Conservation (phyloP, 1,284 basidiomycete species). For the Rhodotorula sp. region DNA sequence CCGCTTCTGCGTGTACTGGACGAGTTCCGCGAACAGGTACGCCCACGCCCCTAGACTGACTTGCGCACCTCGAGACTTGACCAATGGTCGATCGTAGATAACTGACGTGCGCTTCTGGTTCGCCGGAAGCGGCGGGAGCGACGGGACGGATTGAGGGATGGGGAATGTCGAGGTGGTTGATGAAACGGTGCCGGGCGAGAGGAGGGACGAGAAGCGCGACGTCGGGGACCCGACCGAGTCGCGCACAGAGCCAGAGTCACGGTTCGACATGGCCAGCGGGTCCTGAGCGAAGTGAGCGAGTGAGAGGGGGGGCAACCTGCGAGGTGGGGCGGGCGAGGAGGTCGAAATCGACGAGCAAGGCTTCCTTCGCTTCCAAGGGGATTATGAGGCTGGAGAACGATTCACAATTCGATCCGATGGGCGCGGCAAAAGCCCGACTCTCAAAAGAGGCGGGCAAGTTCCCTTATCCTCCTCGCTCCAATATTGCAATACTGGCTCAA, state of each 20-base stretch:
- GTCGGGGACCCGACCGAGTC: slow-evolving; percentile 19
- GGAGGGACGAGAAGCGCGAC: slow-evolving; percentile 32
- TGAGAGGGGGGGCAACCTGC: neutral
- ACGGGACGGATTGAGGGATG: neutral
- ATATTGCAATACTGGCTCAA: no score
- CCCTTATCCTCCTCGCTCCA: no score
- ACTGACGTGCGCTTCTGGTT: slow-evolving; percentile 10
- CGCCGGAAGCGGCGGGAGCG: slow-evolving; percentile 1
- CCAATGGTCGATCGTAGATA: slow-evolving; percentile 80
- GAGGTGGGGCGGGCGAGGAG: neutral
- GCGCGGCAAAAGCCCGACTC: no score
- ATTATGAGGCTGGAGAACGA: no score
- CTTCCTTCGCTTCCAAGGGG: neutral
- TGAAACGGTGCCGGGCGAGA: slow-evolving; percentile 8
- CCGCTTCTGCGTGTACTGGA: slow-evolving; percentile 91
- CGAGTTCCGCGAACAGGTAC: slow-evolving; percentile 85
- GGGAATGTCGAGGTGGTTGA: slow-evolving; percentile 18
- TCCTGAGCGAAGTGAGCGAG: neutral
- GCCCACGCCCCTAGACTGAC: slow-evolving; percentile 77
- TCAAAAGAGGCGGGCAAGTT: no score
- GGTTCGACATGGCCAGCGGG: slow-evolving; percentile 3
- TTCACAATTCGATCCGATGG: no score
- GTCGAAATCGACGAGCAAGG: no score
- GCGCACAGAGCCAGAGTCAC: slow-evolving; percentile 19
- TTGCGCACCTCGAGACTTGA: slow-evolving; percentile 74